Evolutionary conservation across 805 yeast genomes (phyloP), one percentile per base, ranked within the genome.

Genomic region (Lipomyces orientalis): DNA sequence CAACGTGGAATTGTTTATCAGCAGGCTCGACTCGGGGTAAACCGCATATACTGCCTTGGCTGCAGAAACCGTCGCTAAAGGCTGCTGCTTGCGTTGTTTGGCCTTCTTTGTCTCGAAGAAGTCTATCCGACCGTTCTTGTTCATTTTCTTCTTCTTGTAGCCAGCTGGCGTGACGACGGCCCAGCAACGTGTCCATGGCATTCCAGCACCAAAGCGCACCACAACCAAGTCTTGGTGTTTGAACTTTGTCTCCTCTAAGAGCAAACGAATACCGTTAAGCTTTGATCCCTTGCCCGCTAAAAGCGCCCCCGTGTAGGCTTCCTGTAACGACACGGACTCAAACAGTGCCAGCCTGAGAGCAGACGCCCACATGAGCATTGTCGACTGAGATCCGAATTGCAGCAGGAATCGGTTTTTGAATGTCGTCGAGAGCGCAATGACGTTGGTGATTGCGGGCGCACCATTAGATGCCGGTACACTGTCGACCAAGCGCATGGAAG

Each of bases 101-200:
- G 87, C 87, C 75, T 90, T 90, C 64, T 92, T 97, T 74, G 84
- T 88, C 77, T 92, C 97, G 79, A 85, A 95, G 72, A 95, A 90
- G n/a, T 86, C 81, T 31, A 92, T 86, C 72, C 87, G 83, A 37
- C 97, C 97, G 14, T 85, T 82, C 54, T 76, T 74, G 59, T 78
- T 78, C 67, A 78, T 77, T 68, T 71, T 82, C 72, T 78, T 83
- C 71, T 74, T 79, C 77, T 79, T 85, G 87, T 74, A 68, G 35
- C 72, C 83, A 75, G 51, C 81, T 71, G 73, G 93, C 81, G 72
- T 93, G 65, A 94, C 85, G 10, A 93, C 97, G 2, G 97, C 94
- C 81, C 86, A 95, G 76, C 97, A 94, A 67, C 97, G 85, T 76
- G 89, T 90, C 98, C 98, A 95, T 1, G 98, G 97, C 97, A 92